Evolutionary conservation across 1,139 yeast species (phyloP), one percentile per base, ranked within the genome.

Genomic region (Kodamaea sp.): DNA sequence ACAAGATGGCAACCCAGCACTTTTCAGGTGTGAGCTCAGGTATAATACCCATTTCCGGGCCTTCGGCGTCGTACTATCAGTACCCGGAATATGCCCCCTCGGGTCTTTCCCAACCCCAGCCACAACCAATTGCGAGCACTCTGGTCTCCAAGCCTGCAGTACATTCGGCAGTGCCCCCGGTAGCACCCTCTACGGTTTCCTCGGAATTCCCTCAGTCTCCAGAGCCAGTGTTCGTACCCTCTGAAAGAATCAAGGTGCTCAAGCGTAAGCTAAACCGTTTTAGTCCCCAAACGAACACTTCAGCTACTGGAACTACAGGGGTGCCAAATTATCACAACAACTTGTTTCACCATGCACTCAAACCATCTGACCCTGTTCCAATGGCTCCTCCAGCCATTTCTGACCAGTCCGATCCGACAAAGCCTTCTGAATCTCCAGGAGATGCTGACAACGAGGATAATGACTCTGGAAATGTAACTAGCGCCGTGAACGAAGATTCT

Each of bases 201-300:
- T 6, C 21, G 9, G 9, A 18, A 7, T 18, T 18, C 21, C 8
- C 21, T 18, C 28, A 28, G 12, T 7, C 29, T 15, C 22, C 22
- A 11, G 33, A 32, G 18, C 25, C 35, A n/a, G 33, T 39, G 8
- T 59, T 60, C 33, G 26, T 59, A 24, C 66, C 65, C 4, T 48
- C 35, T 28, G 64, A 60, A 38, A 39, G 65, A 15, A 35, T 59
- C 22, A 57, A 59, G 36, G 59, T 55, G 4, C 37, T 59, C 46
- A 57, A 51, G 35, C 44, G 53, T 32, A 53, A 50, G 31, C 34
- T 42, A 23, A 44, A 37, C 28, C 35, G 42, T 32, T n/a, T 24
- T 15, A 16, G 13, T 2, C 15, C 32, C 9, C 8, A 9, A 3
- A 15, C 23, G 11, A 13, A 7, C 4, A 11, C 25, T 1, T 16